Percentiles rank a stretch among this genome's conserved stretches.
Conservation (phyloP, 176 grass and related monocot genomes). For the Triticum timopheevii region DNA sequence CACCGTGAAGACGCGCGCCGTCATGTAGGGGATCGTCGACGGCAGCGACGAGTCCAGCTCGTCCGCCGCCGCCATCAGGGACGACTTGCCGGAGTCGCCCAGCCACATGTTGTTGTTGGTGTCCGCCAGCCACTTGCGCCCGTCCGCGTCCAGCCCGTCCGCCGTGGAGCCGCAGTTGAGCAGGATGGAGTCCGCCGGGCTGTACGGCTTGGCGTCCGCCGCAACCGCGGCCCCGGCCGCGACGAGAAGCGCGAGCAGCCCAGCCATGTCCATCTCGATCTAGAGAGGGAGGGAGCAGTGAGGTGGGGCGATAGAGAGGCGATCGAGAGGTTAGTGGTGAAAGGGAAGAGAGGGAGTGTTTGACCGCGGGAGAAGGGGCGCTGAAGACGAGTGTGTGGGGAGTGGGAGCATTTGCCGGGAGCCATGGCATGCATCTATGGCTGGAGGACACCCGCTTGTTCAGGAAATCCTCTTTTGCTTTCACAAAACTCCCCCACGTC, state of each 20-base stretch:
- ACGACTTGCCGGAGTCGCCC: constrained; percentile 47
- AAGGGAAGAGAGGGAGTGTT: background rate
- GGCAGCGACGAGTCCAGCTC: constrained; percentile 61
- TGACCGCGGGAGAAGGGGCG: constrained; percentile 17
- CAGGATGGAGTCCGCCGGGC: constrained; percentile 41
- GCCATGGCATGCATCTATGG: background rate
- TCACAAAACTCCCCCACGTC: no score
- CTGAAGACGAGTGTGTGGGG: constrained; percentile 17
- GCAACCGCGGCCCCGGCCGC: background rate
- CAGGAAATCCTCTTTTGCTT: background rate
- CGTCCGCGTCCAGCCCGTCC: constrained; percentile 56
- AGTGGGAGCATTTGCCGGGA: constrained; percentile 30
- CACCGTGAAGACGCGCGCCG: constrained; percentile 66
- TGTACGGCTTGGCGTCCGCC: constrained; percentile 25
- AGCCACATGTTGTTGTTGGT: constrained; percentile 50
- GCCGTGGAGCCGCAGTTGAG: constrained; percentile 63
- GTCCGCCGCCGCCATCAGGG: constrained; percentile 41
- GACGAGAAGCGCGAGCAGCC: constrained; percentile 17
- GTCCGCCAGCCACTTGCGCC: constrained; percentile 60
- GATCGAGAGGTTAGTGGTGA: background rate
- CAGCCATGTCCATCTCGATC: constrained; percentile 24
- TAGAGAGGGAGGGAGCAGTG: background rate
- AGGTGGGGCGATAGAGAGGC: background rate
- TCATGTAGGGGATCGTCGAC: constrained; percentile 71
- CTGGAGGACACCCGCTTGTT: constrained; percentile 13